Evolutionary conservation across 257 asterid species (phyloP).

Genomic region (Plantago ovata): DNA sequence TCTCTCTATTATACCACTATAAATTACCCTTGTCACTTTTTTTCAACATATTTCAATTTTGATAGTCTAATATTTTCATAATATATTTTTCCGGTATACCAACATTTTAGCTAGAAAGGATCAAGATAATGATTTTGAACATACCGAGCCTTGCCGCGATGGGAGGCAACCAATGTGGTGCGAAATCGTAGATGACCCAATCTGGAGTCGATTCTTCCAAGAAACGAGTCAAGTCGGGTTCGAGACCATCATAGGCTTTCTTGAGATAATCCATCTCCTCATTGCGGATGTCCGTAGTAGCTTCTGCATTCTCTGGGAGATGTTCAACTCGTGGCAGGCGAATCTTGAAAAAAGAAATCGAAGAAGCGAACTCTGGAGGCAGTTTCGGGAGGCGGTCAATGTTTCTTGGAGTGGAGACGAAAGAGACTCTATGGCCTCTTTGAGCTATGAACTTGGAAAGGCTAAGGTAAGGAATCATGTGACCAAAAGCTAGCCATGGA

Average conservation of each 20-base stretch:
- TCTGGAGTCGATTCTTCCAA: slow-evolving; percentile 21
- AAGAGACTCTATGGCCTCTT: slow-evolving; percentile 43
- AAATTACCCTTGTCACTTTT: too few relatives aligned
- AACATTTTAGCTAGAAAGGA: too few relatives aligned
- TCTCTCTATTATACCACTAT: too few relatives aligned
- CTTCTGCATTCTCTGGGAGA: slow-evolving; percentile 23
- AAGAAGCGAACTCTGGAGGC: slow-evolving; percentile 19
- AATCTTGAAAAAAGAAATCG: slow-evolving; percentile 29
- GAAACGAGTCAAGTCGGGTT: slow-evolving; percentile 18
- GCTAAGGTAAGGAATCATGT: slow-evolving; percentile 40
- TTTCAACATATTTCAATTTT: too few relatives aligned
- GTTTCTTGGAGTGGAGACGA: slow-evolving; percentile 44
- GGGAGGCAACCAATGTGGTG: slow-evolving; percentile 31
- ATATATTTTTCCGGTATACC: too few relatives aligned
- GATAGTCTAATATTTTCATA: too few relatives aligned
- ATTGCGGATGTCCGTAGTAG: slow-evolving; percentile 16
- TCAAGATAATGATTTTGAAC: too few relatives aligned
- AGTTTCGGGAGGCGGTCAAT: slow-evolving; percentile 45
- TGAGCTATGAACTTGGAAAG: slow-evolving; percentile 41
- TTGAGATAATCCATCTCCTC: slow-evolving; percentile 8
- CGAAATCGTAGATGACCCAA: slow-evolving; percentile 31
- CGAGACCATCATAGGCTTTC: slow-evolving; percentile 25
- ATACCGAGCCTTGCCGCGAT: slow-evolving; percentile 10
- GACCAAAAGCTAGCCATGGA: slow-evolving; percentile 61
- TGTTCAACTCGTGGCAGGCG: slow-evolving; percentile 24